phyloP scores from a whole-genome alignment of 2,329 filamentous ascomycete species.

The Aureobasidium sp. region DNA sequence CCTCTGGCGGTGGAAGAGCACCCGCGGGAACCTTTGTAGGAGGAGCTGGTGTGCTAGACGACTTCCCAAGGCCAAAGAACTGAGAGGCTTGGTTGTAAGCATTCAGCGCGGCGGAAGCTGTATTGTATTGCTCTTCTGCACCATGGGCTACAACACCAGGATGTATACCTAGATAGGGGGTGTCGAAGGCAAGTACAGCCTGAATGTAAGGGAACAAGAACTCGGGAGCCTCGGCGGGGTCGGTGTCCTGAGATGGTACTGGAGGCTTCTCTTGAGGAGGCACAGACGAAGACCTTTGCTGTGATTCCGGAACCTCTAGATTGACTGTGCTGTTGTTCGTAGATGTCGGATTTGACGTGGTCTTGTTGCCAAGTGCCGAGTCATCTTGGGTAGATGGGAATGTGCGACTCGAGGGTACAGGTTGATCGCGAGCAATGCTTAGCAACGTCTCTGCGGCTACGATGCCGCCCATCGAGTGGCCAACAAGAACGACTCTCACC shows the following conservation, averaged over 20 bases:
- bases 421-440: conserved; percentile 59
- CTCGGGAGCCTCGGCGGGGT: conserved; percentile 13
- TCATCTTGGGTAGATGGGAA: conserved; percentile 12
- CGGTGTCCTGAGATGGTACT: conserved; percentile 21
- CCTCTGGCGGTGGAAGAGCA: conserved; percentile 22
- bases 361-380: conserved; percentile 15
- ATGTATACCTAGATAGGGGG: conserved; percentile 76
- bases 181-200: conserved; percentile 87
- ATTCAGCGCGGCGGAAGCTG: conserved; percentile 59
- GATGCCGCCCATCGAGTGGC: conserved; percentile 87
- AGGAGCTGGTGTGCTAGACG: conserved; percentile 16
- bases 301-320: conserved; percentile 9
- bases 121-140: conserved; percentile 78
- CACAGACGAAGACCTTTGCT: conserved; percentile 14
- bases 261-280: conserved; percentile 13
- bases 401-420: conserved; percentile 27
- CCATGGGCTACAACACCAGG: conserved; percentile 77
- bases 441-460: conserved; percentile 85
- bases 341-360: conserved; percentile 9
- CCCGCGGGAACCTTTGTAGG: conserved; percentile 19
- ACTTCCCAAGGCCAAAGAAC: conserved; percentile 42
- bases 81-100: conserved; percentile 55
- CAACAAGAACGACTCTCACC: conserved; percentile 71
- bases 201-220: conserved; percentile 93
- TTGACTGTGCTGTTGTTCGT: conserved; percentile 6